Evolutionary conservation across 2,329 filamentous ascomycete genomes (phyloP), one percentile per base, ranked within the genome.

Genomic region (Trichoderma gracile): DNA sequence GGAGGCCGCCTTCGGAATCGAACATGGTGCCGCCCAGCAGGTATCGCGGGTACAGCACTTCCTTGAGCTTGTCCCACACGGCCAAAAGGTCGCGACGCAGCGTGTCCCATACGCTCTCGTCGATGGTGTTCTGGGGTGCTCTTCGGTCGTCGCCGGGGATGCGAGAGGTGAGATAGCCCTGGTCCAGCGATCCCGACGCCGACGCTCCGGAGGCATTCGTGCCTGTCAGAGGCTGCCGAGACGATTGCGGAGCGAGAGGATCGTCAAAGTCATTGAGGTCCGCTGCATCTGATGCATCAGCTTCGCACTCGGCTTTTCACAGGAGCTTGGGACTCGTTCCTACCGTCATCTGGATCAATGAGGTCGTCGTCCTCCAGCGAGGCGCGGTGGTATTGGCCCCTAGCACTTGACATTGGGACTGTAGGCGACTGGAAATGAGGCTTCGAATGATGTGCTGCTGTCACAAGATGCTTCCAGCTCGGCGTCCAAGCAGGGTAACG

Each of bases 81-180:
- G 93, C 95, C 8, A 94, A 79, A 69, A 99, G 80, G 77, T 99
- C 95, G 70, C 95, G 89, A 59, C 91, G 92, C 66, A 99, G 82
- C n/a, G 95, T 99, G 49, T 94, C 92, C 95, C 95, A 99, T 46
- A 99, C 95, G 1, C 88, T 89, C 80, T 99, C 95, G 77, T 99
- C 95, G 76, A 99, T 96, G 52, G 95, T 99, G 79, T 96, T 96
- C 69, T 89, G 88, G 8, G 93, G 86, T 17, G 95, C 93, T 68
- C 90, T 86, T 62, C 95, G 90, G 80, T 99, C 95, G 78, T 98
- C 94, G 69, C 95, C 95, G 2, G 90, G 89, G 73, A 99, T 96
- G 65, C 88, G 88, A 23, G 92, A 95, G 27, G 93, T 97, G 70
- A 97, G 85, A 77, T 94, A 96, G 73, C 84, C 87, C 75, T 94